These are phyloP conservation scores for Aristolochia californica DNA, from an alignment of 164 flowering plant species.

Conservation along the genomic window DNA sequence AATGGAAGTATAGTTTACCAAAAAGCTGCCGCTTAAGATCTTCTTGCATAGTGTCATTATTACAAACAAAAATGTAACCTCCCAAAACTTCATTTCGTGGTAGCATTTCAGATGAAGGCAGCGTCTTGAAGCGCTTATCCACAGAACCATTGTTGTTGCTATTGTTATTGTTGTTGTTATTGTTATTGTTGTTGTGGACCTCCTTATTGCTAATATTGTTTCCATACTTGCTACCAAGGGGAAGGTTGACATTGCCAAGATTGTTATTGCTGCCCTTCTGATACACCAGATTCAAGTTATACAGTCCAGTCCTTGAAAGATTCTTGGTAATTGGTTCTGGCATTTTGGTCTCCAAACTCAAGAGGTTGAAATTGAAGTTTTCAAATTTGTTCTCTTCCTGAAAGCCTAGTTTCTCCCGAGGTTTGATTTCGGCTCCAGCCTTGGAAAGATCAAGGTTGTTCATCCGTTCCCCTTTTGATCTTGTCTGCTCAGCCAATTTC, in stretches of 20 bases:
- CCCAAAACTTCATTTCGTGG: conserved; percentile 92
- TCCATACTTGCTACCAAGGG: conserved; percentile 31
- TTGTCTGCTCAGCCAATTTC: conserved; percentile 82
- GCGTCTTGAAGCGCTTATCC: conserved; percentile 92
- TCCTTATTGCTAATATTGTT: conserved; percentile 18
- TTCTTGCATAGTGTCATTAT: conserved; percentile 95
- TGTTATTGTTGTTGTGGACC: conserved; percentile 16
- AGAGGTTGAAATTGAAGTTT: conserved; percentile 50
- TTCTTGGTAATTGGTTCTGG: conserved; percentile 30
- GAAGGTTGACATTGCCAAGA: conserved; percentile 27
- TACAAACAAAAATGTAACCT: conserved; percentile 97
- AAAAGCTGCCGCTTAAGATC: conserved; percentile 85
- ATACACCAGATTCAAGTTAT: conserved; percentile 35
- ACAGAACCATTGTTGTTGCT: conserved; percentile 22
- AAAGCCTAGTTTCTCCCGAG: conserved; percentile 41
- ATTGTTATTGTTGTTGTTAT: conserved; percentile 20
- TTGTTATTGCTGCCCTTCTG: conserved; percentile 23
- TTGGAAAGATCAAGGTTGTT: conserved; percentile 79
- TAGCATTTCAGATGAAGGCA: conserved; percentile 86
- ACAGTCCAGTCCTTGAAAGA: conserved; percentile 25
- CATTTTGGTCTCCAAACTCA: conserved; percentile 53
- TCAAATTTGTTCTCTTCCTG: conserved; percentile 81
- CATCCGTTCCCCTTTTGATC: conserved; percentile 64
- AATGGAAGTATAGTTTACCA: conserved; percentile 33
- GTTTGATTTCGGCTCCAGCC: conserved; percentile 36